Evolutionary conservation across 179 eudicot genomes (phyloP), one percentile per base, ranked within the genome.

Genomic region (Silene noctiflora): DNA sequence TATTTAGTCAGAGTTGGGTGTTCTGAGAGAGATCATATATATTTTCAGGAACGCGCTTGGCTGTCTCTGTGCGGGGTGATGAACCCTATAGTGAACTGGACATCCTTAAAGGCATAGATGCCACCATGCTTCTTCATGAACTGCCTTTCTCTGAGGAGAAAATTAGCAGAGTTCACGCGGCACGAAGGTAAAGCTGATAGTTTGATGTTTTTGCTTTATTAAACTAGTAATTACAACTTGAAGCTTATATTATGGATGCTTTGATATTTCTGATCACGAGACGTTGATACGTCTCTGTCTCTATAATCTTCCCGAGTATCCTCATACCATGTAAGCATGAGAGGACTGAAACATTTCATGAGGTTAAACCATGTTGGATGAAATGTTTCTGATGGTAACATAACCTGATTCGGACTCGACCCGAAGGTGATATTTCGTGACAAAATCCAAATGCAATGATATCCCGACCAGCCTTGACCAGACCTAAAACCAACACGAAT

Each of bases 161-260:
- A 76, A 83, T 84, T 58, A 85, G 99, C 84, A 84, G 99, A 86
- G 95, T 95, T 44, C 99, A 95, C 73, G 91, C 98, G 24, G 98
- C 89, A 73, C 86, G 99, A 74, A 91, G 98, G 98, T 92, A 89
- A 33, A 19, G 21, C 75, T n/a, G 33, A 19, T 48, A 48, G 61
- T 19, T 67, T 20, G 22, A 22, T 20, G 11, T 12, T 20, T 68
- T 22, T n/a, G 59, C 58, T 69, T 17, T 69, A 70, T 70, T 51
- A 19, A 69, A 42, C 31, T 44, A 39, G 13, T 9, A 42, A 53
- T 68, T 25, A 68, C 1, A 19, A 42, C 16, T 44, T 42, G 5
- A 20, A 20, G 13, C n/a, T 4, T 69, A 10, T 20, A 4, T 69
- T n/a, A n/a, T n/a, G n/a, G n/a, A n/a, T n/a, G n/a, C 56, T 69